A percentile compares a stretch with the other conserved stretches of the same genome.
phyloP scores from a whole-genome alignment of 345 rosid genomes.

The Euphorbia peplus region DNA sequence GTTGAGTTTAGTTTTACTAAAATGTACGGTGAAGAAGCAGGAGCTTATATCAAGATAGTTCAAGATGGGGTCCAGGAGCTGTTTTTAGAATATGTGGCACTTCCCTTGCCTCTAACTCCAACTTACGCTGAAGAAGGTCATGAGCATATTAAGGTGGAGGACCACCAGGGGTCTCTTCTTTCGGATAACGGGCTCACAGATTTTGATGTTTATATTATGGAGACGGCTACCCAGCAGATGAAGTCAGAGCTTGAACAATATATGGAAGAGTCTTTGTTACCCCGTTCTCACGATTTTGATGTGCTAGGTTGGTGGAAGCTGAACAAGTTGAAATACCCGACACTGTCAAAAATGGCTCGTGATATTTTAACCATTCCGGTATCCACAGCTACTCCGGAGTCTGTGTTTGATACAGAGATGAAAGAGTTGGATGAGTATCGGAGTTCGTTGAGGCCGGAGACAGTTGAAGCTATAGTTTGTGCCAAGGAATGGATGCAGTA shows the following conservation, averaged over 20 bases:
- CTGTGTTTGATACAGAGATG: constrained; percentile 51
- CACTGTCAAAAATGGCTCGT: constrained; percentile 83
- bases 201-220: constrained; percentile 77
- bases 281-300: constrained; percentile 73
- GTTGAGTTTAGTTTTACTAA: constrained; percentile 92
- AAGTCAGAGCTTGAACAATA: constrained; percentile 89
- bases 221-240: constrained; percentile 60
- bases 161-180: constrained; percentile 39
- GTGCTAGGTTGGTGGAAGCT: constrained; percentile 90
- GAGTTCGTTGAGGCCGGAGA: constrained; percentile 76
- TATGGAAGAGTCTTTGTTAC: constrained; percentile 73
- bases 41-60: constrained; percentile 54
- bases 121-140: constrained; percentile 54
- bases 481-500: constrained; percentile 82
- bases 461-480: constrained; percentile 81
- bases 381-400: constrained; percentile 50
- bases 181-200: constrained; percentile 69
- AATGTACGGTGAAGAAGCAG: constrained; percentile 76
- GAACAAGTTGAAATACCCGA: constrained; percentile 80
- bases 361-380: constrained; percentile 68
- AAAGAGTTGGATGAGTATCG: constrained; percentile 70
- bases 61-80: constrained; percentile 83
- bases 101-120: constrained; percentile 64
- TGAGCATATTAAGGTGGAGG: constrained; percentile 33
- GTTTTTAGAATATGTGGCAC: constrained; percentile 66